phyloP scores from a whole-genome alignment of 108 stramenopile genomes.

The Fragilaria radians region DNA sequence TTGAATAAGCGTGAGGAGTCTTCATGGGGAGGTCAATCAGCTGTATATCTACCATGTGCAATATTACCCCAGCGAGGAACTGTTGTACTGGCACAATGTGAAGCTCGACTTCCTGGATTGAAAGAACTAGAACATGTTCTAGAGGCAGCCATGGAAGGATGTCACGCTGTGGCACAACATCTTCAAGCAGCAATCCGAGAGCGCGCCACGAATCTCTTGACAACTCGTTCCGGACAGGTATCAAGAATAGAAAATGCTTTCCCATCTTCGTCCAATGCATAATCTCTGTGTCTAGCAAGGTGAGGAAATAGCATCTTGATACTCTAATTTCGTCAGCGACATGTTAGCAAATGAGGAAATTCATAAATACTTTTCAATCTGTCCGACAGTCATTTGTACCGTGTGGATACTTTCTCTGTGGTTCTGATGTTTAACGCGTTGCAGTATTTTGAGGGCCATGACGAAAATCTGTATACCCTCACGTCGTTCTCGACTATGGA shows the following conservation, averaged over 20 bases:
- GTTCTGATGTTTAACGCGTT: slow-evolving; percentile 49
- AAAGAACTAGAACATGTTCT: slow-evolving; percentile 60
- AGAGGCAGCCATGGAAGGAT: slow-evolving; percentile 78
- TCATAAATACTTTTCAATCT: slow-evolving; percentile 44
- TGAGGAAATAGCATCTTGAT: background rate
- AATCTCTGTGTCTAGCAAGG: background rate
- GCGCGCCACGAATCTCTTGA: slow-evolving; percentile 41
- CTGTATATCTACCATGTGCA: slow-evolving; percentile 70
- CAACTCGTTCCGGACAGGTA: slow-evolving; percentile 38
- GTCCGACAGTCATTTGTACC: slow-evolving; percentile 20
- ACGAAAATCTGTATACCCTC: slow-evolving; percentile 44
- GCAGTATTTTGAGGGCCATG: slow-evolving; percentile 26
- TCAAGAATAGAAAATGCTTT: slow-evolving; percentile 30
- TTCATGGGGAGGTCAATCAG: slow-evolving; percentile 35
- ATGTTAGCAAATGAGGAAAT: slow-evolving; percentile 47
- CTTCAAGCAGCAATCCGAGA: slow-evolving; percentile 78
- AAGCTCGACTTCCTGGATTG: slow-evolving; percentile 61
- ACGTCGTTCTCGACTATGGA: slow-evolving; percentile 18
- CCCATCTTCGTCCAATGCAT: background rate
- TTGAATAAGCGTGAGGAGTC: slow-evolving; percentile 70
- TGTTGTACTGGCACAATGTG: slow-evolving; percentile 80
- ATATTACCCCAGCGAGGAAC: slow-evolving; percentile 83
- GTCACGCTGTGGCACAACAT: slow-evolving; percentile 73
- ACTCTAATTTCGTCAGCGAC: background rate
- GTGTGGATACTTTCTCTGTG: slow-evolving; percentile 63